Evolutionary conservation across 192 early-diverging fungal genomes (phyloP).

Genomic region (Coemansia reversa): DNA sequence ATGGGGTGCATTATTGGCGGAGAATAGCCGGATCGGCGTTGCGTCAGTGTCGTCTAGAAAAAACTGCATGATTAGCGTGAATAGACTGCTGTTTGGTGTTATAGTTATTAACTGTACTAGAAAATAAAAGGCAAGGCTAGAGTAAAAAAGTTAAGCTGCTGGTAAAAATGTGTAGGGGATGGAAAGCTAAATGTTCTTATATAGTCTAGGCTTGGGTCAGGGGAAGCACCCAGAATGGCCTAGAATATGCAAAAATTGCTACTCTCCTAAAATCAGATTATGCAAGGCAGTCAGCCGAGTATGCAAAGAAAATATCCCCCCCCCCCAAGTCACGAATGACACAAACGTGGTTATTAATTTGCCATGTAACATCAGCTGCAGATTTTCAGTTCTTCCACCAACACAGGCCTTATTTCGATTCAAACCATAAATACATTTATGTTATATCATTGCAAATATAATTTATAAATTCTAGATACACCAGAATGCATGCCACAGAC

Average conservation of each 20-base stretch:
- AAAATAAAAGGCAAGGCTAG: background rate
- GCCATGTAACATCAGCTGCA: too few species aligned
- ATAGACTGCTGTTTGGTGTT: background rate
- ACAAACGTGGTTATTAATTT: background rate
- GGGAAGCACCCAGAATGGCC: conserved; percentile 1
- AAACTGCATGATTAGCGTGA: conserved; percentile 32
- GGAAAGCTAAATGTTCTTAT: background rate
- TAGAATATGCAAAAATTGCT: background rate
- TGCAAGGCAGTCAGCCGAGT: background rate
- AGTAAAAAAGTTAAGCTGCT: conserved; percentile 1
- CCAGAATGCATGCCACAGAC: too few species aligned
- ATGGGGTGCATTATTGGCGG: conserved; percentile 35
- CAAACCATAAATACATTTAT: too few species aligned
- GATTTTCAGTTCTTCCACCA: too few species aligned
- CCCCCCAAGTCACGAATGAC: background rate
- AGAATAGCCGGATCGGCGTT: conserved; percentile 35
- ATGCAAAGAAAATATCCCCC: background rate
- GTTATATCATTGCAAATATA: too few species aligned
- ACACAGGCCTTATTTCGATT: too few species aligned
- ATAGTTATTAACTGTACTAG: background rate
- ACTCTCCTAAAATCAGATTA: too few species aligned
- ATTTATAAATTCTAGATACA: too few species aligned
- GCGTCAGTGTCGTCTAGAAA: conserved; percentile 34
- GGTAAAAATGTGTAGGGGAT: background rate
- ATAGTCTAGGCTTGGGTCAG: conserved; percentile 2